These are phyloP conservation scores for Cercospora beticola DNA, from an alignment of 2,329 filamentous ascomycete species.

Conservation along the genomic window DNA sequence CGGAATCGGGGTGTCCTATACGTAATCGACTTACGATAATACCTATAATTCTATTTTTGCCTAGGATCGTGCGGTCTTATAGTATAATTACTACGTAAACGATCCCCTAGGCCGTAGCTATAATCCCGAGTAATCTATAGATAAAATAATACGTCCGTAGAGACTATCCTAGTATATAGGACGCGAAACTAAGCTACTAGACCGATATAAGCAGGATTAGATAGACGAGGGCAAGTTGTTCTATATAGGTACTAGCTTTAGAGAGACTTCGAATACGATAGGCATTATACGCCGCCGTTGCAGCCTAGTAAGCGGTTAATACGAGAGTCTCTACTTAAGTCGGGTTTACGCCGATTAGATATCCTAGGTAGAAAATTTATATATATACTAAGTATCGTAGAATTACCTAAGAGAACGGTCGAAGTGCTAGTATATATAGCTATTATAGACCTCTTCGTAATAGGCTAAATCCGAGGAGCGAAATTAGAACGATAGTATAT, in stretches of 20 bases:
- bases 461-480: not conserved
- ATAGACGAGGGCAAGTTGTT: not conserved
- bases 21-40: not conserved
- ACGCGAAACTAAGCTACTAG: not conserved
- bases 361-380: not conserved
- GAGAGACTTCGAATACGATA: not conserved
- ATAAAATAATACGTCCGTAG: not conserved
- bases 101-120: not conserved
- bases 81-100: not conserved
- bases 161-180: not conserved
- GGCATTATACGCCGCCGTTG: not conserved
- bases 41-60: slow-evolving; percentile 4
- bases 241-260: not conserved
- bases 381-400: slow-evolving; percentile 3
- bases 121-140: slow-evolving; percentile 2
- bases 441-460: not conserved
- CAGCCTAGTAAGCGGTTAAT: not conserved
- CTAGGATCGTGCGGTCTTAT: not conserved
- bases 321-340: not conserved
- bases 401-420: not conserved
- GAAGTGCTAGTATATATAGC: not conserved
- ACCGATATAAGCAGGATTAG: not conserved
- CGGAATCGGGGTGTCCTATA: not conserved
- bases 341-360: not conserved
- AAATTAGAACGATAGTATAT: not conserved